These are phyloP conservation scores for Aspergillus taichungensis DNA, from an alignment of 495 filamentous ascomycete species.

Conservation along the genomic window DNA sequence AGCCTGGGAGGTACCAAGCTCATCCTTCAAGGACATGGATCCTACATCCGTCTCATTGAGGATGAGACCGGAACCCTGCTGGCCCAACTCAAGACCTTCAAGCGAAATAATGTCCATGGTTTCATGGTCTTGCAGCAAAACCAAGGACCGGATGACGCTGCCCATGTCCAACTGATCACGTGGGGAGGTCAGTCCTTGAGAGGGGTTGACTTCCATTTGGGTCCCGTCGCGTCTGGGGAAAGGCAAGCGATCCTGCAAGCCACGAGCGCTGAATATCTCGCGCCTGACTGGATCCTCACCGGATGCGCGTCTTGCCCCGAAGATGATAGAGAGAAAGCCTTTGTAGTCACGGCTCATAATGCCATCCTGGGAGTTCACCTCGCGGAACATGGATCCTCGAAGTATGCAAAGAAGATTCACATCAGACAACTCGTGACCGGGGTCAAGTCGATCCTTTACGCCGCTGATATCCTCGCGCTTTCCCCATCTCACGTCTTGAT, in stretches of 20 bases:
- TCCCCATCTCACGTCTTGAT: constrained; percentile 53
- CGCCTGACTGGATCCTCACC: constrained; percentile 79
- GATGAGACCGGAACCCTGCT: constrained; percentile 23
- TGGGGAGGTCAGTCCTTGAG: constrained; percentile 71
- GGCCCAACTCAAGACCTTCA: constrained; percentile 25
- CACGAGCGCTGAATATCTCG: constrained; percentile 30
- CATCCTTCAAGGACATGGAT: constrained; percentile 36
- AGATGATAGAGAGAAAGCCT: constrained; percentile 14
- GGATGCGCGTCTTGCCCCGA: constrained; percentile 34
- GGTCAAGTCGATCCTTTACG: constrained; percentile 80
- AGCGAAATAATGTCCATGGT: constrained; percentile 36
- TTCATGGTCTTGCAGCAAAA: constrained; percentile 20
- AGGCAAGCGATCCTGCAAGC: constrained; percentile 5
- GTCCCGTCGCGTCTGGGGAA: constrained; percentile 12
- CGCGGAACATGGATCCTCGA: constrained; percentile 5
- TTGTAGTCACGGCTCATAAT: constrained; percentile 80
- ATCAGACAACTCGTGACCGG: constrained; percentile 48
- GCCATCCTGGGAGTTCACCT: constrained; percentile 44
- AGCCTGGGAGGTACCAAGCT: constrained; percentile 15
- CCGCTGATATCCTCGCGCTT: constrained; percentile 61
- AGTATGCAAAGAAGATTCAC: constrained; percentile 20
- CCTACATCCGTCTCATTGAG: constrained; percentile 29
- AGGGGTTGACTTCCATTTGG: constrained; percentile 36
- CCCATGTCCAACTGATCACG: constrained; percentile 45
- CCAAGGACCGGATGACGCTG: constrained; percentile 11